A percentile compares a stretch with the other conserved stretches of the same genome.
Conservation (phyloP, 1,139 yeast species). For the Sugiyamaella japonica region DNA sequence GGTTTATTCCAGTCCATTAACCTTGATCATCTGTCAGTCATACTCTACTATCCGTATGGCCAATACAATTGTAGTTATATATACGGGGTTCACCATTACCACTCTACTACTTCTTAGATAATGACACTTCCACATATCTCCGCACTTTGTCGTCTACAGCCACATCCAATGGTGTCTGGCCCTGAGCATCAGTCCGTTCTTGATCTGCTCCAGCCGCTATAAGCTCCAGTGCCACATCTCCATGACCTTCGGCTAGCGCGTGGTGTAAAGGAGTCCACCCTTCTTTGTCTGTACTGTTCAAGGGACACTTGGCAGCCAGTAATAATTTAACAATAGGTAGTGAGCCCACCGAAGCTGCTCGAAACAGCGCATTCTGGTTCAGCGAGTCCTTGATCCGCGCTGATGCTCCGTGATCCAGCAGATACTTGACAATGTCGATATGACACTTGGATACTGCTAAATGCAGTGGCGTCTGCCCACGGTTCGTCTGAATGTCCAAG, state of each 20-base stretch:
- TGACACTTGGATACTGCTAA: constrained; percentile 73
- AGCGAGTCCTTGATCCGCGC: constrained; percentile 65
- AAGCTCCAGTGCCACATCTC: constrained; percentile 66
- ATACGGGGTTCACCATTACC: too few species aligned
- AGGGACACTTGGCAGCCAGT: constrained; percentile 57
- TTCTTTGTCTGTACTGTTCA: constrained; percentile 64
- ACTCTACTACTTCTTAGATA: constrained; percentile 2
- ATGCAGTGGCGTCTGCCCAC: constrained; percentile 76
- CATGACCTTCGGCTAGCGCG: constrained; percentile 90
- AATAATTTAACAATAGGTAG: constrained; percentile 52
- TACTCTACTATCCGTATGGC: too few species aligned
- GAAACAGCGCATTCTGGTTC: constrained; percentile 67
- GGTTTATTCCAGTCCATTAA: too few species aligned
- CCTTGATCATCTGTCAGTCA: too few species aligned
- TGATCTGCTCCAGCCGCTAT: constrained; percentile 68
- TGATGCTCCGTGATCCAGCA: constrained; percentile 58
- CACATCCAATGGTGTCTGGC: constrained; percentile 59
- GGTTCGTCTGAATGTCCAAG: constrained; percentile 54
- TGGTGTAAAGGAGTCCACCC: constrained; percentile 92
- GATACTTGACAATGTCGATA: constrained; percentile 50
- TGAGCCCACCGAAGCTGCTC: constrained; percentile 84
- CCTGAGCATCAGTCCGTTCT: constrained; percentile 51
- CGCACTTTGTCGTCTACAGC: constrained; percentile 62
- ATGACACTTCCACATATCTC: constrained; percentile 33
- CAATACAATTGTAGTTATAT: too few species aligned